Conservation (phyloP, 805 yeast genomes). For the Saccharomycopsis fibuligera region DNA sequence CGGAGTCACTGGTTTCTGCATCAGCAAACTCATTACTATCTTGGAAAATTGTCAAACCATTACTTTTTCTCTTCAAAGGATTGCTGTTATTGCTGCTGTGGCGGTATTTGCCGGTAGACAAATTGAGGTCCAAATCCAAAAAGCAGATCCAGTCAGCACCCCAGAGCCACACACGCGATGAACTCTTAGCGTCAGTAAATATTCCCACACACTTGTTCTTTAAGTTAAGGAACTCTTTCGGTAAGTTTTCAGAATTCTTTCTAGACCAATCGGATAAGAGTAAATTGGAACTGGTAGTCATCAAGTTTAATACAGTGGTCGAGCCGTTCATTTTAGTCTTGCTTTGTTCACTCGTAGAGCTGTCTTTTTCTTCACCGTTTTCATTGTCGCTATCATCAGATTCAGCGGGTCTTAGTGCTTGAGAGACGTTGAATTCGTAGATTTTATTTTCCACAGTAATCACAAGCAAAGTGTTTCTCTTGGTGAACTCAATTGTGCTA, state of each 20-base stretch:
- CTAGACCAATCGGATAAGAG: conserved; percentile 63
- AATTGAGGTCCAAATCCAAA: conserved; percentile 40
- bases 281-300: background rate
- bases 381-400: too few species aligned
- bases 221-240: conserved; percentile 49
- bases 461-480: conserved; percentile 46
- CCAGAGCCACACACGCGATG: conserved; percentile 69
- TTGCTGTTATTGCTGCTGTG: conserved; percentile 23
- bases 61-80: conserved; percentile 34
- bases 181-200: conserved; percentile 40
- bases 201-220: conserved; percentile 71
- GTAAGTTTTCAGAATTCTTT: conserved; percentile 66
- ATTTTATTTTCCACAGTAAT: conserved; percentile 71
- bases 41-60: conserved; percentile 37
- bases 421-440: conserved; percentile 51
- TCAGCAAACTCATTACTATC: conserved; percentile 30
- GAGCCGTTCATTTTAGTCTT: background rate
- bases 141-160: conserved; percentile 78
- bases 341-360: conserved; percentile 15
- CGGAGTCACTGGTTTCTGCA: conserved; percentile 22
- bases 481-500: conserved; percentile 54
- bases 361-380: background rate
- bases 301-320: conserved; percentile 18
- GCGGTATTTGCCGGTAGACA: too few species aligned
- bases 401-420: conserved; percentile 13